Percentiles rank a stretch among this genome's conserved stretches.
Evolutionary conservation across 257 asterid species (phyloP).

Genomic region (Coffea canephora): DNA sequence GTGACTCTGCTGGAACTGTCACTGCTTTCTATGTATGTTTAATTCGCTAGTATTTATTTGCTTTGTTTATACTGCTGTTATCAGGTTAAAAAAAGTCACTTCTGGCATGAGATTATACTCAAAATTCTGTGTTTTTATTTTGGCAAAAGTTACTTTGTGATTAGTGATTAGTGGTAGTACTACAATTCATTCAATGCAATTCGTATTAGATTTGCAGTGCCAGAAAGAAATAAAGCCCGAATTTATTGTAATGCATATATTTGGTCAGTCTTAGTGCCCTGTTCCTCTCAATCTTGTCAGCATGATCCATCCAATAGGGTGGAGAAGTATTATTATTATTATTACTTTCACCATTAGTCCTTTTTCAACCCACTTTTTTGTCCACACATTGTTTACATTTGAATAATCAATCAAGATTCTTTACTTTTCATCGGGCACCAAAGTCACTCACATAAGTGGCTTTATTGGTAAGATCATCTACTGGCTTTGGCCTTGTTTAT

Average conservation of each 20-base stretch:
- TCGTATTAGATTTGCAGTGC: constrained; percentile 4
- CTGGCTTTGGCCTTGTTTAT: not conserved
- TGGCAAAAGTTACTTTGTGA: not conserved
- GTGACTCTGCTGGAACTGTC: constrained; percentile 97
- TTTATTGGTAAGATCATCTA: constrained; percentile 5
- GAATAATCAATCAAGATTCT: not conserved
- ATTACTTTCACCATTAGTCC: not conserved
- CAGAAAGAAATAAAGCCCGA: constrained; percentile 1
- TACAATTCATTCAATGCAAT: constrained; percentile 15
- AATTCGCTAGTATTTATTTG: not conserved
- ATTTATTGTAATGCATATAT: constrained; percentile 13
- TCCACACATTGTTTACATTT: not conserved
- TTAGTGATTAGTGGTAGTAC: not conserved
- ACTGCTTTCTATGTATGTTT: constrained; percentile 78
- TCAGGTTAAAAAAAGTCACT: not conserved
- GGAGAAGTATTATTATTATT: no score
- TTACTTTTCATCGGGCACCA: constrained; percentile 4
- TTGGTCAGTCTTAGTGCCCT: not conserved
- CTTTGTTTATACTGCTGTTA: not conserved
- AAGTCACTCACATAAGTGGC: constrained; percentile 4
- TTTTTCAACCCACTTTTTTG: constrained; percentile 15
- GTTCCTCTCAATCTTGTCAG: not conserved
- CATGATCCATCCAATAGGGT: not conserved
- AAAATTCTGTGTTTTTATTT: not conserved
- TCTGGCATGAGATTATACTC: not conserved